Conservation (phyloP, 169 alveolate genomes). For the Babesia bigemina region DNA sequence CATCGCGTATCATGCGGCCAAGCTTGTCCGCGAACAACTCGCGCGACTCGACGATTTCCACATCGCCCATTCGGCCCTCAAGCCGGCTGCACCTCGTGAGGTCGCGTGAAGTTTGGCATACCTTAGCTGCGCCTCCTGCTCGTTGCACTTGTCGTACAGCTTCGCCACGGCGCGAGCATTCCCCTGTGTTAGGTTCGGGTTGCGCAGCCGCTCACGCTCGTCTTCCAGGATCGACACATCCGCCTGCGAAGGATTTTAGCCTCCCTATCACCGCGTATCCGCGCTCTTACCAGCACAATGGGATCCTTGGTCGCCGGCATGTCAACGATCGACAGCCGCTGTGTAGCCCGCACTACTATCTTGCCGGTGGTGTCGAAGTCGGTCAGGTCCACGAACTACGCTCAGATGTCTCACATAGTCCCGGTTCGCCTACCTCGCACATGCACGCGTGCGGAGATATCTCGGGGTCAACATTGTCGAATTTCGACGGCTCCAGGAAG, state of each 20-base stretch:
- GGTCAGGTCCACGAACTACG: slow-evolving; percentile 55
- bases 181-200: slow-evolving; percentile 38
- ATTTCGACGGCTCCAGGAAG: slow-evolving; percentile 25
- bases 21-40: slow-evolving; percentile 40
- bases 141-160: slow-evolving; percentile 59
- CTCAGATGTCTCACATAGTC: background rate
- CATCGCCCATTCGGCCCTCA: slow-evolving; percentile 44
- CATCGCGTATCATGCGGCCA: slow-evolving; percentile 37
- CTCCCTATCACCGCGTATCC: background rate
- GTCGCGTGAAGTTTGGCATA: background rate
- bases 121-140: slow-evolving; percentile 54
- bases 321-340: slow-evolving; percentile 33
- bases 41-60: slow-evolving; percentile 35
- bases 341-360: slow-evolving; percentile 41
- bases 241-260: slow-evolving; percentile 16
- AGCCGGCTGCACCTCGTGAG: slow-evolving; percentile 13
- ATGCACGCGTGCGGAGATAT: slow-evolving; percentile 37
- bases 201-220: slow-evolving; percentile 29
- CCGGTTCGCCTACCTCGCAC: slow-evolving; percentile 44
- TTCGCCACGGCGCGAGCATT: slow-evolving; percentile 45
- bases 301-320: slow-evolving; percentile 32
- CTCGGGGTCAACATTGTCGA: slow-evolving; percentile 29
- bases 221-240: slow-evolving; percentile 50
- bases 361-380: slow-evolving; percentile 54
- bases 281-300: slow-evolving; percentile 25